Percentiles rank a stretch among this genome's conserved stretches.
Evolutionary conservation across 2,329 filamentous ascomycete genomes (phyloP).

Genomic region (Verticillium isaacii): DNA sequence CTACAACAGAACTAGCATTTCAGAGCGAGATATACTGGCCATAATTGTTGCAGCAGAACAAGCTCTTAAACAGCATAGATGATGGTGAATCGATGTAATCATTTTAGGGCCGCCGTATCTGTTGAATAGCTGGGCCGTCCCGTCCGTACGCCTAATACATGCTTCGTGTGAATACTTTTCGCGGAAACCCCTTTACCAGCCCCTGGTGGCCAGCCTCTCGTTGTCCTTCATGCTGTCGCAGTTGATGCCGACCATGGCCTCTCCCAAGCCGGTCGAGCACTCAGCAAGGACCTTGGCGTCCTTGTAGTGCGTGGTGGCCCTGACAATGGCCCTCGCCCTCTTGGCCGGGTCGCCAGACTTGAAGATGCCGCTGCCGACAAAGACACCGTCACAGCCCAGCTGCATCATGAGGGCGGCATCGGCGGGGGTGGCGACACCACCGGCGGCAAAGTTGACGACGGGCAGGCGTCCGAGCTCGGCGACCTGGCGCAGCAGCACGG

Average conservation of each 20-base stretch:
- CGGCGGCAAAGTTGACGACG: constrained; percentile 96
- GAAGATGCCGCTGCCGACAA: constrained; percentile 96
- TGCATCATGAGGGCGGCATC: constrained; percentile 99
- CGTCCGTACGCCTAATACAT: background rate
- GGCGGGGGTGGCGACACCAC: constrained; percentile 98
- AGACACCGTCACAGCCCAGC: constrained; percentile 94
- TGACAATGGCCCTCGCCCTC: constrained; percentile 90
- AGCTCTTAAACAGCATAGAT: background rate
- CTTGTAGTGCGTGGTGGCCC: constrained; percentile 85
- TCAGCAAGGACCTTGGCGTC: constrained; percentile 83
- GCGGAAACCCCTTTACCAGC: constrained; percentile 57
- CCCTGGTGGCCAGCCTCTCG: constrained; percentile 79
- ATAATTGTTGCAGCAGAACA: background rate
- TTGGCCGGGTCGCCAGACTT: constrained; percentile 89
- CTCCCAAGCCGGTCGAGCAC: constrained; percentile 83
- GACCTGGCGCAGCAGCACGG: constrained; percentile 76
- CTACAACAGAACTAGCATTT: too few species aligned
- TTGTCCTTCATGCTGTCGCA: constrained; percentile 69
- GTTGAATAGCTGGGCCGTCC: background rate
- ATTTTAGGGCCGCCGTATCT: background rate
- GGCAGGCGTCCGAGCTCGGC: constrained; percentile 83
- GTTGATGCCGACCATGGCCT: constrained; percentile 97
- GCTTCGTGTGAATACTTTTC: background rate
- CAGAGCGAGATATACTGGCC: too few species aligned
- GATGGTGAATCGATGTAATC: background rate